A percentile compares a stretch with the other conserved stretches of the same genome.
Conservation (phyloP, 257 asterid genomes). For the Solanum tacnaense region DNA sequence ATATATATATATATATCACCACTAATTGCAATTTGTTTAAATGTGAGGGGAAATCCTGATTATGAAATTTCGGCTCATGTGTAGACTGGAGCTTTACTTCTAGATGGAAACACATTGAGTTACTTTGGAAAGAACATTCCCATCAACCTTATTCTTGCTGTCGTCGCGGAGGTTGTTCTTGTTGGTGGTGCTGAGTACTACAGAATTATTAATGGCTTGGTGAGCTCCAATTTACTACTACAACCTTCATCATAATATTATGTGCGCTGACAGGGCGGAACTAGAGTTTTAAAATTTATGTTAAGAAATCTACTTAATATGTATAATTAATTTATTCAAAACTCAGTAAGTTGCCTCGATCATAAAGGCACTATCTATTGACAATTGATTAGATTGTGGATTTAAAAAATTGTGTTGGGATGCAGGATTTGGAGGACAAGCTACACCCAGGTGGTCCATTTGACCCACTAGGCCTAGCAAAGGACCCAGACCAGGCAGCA, state of each 20-base stretch:
- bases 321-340: neutral
- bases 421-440: constrained; percentile 83
- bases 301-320: neutral
- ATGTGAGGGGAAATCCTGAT: neutral
- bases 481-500: constrained; percentile 94
- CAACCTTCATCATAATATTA: neutral
- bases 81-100: constrained; percentile 93
- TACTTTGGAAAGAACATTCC: constrained; percentile 94
- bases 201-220: constrained; percentile 88
- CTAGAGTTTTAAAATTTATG: neutral
- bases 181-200: constrained; percentile 94
- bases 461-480: constrained; percentile 84
- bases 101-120: constrained; percentile 90
- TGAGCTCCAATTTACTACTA: neutral
- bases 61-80: neutral
- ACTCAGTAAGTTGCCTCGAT: neutral
- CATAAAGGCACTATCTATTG: neutral
- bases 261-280: neutral
- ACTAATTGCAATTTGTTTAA: neutral
- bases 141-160: constrained; percentile 72
- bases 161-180: constrained; percentile 80
- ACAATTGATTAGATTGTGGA: neutral
- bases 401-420: neutral
- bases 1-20: constrained; percentile 4
- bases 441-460: constrained; percentile 98